A percentile compares a stretch with the other conserved stretches of the same genome.
Evolutionary conservation across 2,329 filamentous ascomycete genomes (phyloP).

Genomic region (Fusarium cyanostomum): DNA sequence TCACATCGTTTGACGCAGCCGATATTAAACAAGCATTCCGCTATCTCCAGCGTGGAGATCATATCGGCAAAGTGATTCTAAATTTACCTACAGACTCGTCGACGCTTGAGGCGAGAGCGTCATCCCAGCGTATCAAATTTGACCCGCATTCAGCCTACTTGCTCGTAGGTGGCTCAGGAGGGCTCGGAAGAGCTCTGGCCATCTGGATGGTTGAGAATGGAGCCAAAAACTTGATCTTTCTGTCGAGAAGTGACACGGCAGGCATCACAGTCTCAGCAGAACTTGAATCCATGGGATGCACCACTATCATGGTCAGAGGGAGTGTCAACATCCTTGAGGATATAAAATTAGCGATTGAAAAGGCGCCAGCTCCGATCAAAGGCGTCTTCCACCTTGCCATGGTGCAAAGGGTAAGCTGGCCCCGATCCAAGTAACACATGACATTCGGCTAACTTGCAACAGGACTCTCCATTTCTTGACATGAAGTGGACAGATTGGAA

Average conservation of each 20-base stretch:
- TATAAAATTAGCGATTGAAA: conserved; percentile 14
- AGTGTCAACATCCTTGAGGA: conserved; percentile 13
- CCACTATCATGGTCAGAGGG: background rate
- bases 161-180: conserved; percentile 38
- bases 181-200: conserved; percentile 38
- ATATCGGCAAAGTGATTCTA: conserved; percentile 13
- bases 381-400: conserved; percentile 45
- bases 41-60: conserved; percentile 24
- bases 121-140: background rate
- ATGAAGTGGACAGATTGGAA: conserved; percentile 42
- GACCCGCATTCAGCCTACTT: conserved; percentile 27
- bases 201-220: conserved; percentile 23
- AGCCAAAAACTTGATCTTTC: conserved; percentile 44
- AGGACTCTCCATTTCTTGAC: conserved; percentile 46
- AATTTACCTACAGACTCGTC: background rate
- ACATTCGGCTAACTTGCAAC: background rate
- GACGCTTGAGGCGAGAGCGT: background rate
- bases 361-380: conserved; percentile 19
- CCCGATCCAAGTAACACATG: background rate
- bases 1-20: conserved; percentile 4
- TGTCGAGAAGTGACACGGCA: conserved; percentile 41
- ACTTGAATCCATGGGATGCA: conserved; percentile 26
- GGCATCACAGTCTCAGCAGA: conserved; percentile 19
- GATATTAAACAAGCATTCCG: conserved; percentile 22
- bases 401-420: conserved; percentile 33